Evolutionary conservation across 768 basidiomycete species (phyloP).

Genomic region (Coprinellus micaceus): DNA sequence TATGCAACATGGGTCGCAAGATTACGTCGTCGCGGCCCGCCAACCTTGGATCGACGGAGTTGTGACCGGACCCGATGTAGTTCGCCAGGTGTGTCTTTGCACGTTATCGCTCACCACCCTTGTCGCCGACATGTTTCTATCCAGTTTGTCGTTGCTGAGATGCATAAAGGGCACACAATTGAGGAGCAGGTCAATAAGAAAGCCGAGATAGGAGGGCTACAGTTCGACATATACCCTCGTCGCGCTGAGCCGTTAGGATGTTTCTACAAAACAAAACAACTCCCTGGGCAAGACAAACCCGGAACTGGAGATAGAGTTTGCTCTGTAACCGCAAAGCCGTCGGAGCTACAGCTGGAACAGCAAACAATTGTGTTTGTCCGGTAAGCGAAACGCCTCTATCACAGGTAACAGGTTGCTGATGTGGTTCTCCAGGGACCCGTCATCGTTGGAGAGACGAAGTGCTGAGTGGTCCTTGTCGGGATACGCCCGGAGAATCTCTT

Average conservation of each 20-base stretch:
- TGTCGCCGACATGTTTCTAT: background rate
- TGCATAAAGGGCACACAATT: slow-evolving; percentile 14
- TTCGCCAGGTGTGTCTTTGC: slow-evolving; percentile 12
- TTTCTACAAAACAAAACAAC: background rate
- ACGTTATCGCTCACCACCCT: no score
- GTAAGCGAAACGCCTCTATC: background rate
- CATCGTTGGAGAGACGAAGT: no score
- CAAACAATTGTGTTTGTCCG: background rate
- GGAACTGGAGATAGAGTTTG: no score
- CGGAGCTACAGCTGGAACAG: no score
- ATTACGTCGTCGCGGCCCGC: slow-evolving; percentile 15
- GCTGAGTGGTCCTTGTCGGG: background rate
- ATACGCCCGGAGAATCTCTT: background rate
- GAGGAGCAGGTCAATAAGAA: slow-evolving; percentile 16
- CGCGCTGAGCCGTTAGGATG: background rate
- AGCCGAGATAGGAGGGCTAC: slow-evolving; percentile 14
- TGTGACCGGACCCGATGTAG: slow-evolving; percentile 10
- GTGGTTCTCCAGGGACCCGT: no score
- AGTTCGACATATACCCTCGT: slow-evolving; percentile 18
- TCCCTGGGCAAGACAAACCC: no score
- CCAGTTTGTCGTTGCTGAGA: slow-evolving; percentile 15
- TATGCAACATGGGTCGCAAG: slow-evolving; percentile 1
- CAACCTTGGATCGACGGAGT: slow-evolving; percentile 18
- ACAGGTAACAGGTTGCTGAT: background rate
- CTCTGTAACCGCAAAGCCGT: background rate